These are phyloP conservation scores for Nymphaea thermarum DNA, from an alignment of 164 flowering plant genomes.

Conservation along the genomic window DNA sequence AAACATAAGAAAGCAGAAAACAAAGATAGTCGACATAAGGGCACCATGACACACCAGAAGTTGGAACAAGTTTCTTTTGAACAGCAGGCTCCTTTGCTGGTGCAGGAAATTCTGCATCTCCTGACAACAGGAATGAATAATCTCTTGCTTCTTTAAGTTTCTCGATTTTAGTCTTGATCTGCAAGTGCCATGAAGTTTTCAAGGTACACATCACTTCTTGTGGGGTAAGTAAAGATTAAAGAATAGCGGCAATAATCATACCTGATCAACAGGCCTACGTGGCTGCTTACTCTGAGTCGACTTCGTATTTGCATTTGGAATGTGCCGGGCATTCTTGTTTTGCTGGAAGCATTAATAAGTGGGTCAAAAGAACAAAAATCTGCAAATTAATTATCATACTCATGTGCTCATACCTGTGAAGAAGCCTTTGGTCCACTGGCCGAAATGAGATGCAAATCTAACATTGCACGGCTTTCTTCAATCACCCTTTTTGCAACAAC, in stretches of 20 bases:
- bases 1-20: constrained; percentile 7
- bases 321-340: neutral
- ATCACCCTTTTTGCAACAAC: constrained; percentile 86
- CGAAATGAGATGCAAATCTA: constrained; percentile 60
- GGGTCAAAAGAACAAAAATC: neutral
- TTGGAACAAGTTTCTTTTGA: constrained; percentile 24
- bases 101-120: constrained; percentile 62
- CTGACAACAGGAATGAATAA: constrained; percentile 80
- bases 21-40: neutral
- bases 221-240: neutral
- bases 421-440: constrained; percentile 24
- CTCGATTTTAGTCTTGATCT: constrained; percentile 49
- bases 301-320: neutral
- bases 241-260: constrained; percentile 9
- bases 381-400: neutral
- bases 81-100: constrained; percentile 32
- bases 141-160: constrained; percentile 64
- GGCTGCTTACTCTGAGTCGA: constrained; percentile 8
- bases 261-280: constrained; percentile 37
- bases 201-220: neutral
- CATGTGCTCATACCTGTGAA: constrained; percentile 1
- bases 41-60: constrained; percentile 37
- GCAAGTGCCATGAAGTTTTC: constrained; percentile 5
- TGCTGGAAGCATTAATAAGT: neutral
- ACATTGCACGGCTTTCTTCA: constrained; percentile 78